These are phyloP conservation scores for Mortierella sp. DNA, from an alignment of 371 early-diverging fungal genomes.

Conservation along the genomic window DNA sequence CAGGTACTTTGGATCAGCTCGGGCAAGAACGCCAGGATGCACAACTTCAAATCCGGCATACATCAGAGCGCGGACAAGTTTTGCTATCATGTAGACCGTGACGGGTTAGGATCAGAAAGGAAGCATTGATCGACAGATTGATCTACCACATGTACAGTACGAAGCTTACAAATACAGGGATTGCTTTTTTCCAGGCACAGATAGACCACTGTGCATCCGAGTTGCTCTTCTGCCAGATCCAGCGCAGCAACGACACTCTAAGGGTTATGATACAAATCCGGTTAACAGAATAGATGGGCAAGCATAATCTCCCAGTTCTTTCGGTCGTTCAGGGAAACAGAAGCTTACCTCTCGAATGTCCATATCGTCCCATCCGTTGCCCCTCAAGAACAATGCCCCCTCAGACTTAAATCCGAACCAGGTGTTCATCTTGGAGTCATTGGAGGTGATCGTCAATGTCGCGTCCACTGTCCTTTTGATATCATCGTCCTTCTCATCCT, in stretches of 20 bases:
- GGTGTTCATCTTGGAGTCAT: slow-evolving; percentile 44
- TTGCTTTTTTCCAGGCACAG: slow-evolving; percentile 51
- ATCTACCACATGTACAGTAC: not conserved
- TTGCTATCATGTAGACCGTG: slow-evolving; percentile 8
- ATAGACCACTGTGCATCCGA: slow-evolving; percentile 36
- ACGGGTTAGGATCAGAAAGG: not conserved
- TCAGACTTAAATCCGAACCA: slow-evolving; percentile 51
- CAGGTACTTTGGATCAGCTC: slow-evolving; percentile 47
- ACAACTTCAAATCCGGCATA: slow-evolving; percentile 49
- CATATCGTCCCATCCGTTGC: slow-evolving; percentile 55
- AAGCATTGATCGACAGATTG: not conserved
- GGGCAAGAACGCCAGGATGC: slow-evolving; percentile 26
- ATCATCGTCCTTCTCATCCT: slow-evolving; percentile 11
- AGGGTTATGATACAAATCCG: not conserved
- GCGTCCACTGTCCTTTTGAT: slow-evolving; percentile 40
- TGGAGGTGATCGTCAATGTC: slow-evolving; percentile 50
- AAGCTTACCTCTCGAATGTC: slow-evolving; percentile 42
- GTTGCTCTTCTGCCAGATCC: slow-evolving; percentile 52
- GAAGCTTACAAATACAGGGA: slow-evolving; percentile 35
- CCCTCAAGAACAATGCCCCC: slow-evolving; percentile 39
- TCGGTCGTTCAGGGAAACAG: no score
- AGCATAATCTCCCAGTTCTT: not conserved
- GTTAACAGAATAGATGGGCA: not conserved
- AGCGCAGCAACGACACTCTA: slow-evolving; percentile 53
- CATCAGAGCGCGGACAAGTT: slow-evolving; percentile 46